Evolutionary conservation across 345 rosid species (phyloP).

Genomic region (Trapa bicornis): DNA sequence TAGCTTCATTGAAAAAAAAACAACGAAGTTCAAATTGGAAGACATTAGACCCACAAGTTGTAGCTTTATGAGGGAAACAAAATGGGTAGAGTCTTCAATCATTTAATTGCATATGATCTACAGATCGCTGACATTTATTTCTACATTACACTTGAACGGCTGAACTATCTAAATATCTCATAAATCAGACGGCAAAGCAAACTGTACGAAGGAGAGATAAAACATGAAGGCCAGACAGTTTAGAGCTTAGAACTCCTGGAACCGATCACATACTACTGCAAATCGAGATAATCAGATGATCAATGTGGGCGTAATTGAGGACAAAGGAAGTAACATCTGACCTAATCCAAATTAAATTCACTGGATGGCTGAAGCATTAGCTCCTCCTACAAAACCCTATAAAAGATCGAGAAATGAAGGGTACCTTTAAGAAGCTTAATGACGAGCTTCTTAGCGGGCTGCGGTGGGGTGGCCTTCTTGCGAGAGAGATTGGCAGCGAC

Average conservation of each 20-base stretch:
- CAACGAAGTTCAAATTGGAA: slow-evolving; percentile 5
- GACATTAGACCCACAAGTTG: background rate
- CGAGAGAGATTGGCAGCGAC: slow-evolving; percentile 68
- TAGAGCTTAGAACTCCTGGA: background rate
- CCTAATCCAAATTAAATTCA: background rate
- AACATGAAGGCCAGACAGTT: background rate
- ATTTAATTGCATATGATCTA: background rate
- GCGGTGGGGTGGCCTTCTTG: slow-evolving; percentile 74
- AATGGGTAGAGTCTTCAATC: background rate
- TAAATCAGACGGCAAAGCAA: background rate
- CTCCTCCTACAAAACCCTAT: background rate
- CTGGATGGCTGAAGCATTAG: background rate
- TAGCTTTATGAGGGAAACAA: background rate
- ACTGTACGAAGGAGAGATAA: background rate
- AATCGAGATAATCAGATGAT: background rate
- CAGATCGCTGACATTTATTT: no score
- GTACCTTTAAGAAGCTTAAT: slow-evolving; percentile 82
- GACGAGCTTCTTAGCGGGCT: slow-evolving; percentile 72
- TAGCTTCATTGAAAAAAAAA: slow-evolving; percentile 37
- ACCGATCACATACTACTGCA: background rate
- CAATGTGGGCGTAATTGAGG: background rate
- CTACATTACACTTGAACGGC: no score
- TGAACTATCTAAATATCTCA: background rate
- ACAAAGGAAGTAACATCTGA: background rate
- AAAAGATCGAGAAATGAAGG: slow-evolving; percentile 7